Conservation (phyloP, 345 rosid genomes). For the Trapa bicornis region DNA sequence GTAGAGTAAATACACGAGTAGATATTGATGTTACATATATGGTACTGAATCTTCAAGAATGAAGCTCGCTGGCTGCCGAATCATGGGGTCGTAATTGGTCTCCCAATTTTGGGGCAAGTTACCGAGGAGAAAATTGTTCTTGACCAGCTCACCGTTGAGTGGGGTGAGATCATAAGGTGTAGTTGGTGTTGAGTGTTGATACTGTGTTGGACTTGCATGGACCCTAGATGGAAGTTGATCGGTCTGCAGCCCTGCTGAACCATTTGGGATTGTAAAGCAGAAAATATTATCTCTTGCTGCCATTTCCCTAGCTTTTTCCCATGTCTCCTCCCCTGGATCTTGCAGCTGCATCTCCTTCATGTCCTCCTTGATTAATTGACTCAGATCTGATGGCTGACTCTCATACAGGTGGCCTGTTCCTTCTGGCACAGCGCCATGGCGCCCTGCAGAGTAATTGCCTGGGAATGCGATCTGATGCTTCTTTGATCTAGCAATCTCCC, state of each 20-base stretch:
- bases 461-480: not conserved
- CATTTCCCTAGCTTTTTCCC: conserved; percentile 39
- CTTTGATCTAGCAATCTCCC: conserved; percentile 22
- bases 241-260: not conserved
- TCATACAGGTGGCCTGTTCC: not conserved
- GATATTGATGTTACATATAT: not conserved
- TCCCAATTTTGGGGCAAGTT: not conserved
- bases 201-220: not conserved
- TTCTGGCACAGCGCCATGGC: not conserved
- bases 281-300: not conserved
- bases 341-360: conserved; percentile 10
- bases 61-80: conserved; percentile 1
- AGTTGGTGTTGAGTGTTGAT: not conserved
- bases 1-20: not conserved
- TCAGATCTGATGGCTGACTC: not conserved
- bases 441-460: not conserved
- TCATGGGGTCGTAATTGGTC: not conserved
- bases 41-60: not conserved
- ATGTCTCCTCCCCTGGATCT: conserved; percentile 17
- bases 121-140: not conserved
- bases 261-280: not conserved
- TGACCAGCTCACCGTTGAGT: not conserved
- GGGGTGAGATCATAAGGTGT: not conserved
- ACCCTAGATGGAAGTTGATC: not conserved
- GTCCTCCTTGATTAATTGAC: conserved; percentile 4